Percentiles rank a stretch among this genome's conserved stretches.
Conservation (phyloP, 352 stramenopile species). For the Pythium scleroteichum region DNA sequence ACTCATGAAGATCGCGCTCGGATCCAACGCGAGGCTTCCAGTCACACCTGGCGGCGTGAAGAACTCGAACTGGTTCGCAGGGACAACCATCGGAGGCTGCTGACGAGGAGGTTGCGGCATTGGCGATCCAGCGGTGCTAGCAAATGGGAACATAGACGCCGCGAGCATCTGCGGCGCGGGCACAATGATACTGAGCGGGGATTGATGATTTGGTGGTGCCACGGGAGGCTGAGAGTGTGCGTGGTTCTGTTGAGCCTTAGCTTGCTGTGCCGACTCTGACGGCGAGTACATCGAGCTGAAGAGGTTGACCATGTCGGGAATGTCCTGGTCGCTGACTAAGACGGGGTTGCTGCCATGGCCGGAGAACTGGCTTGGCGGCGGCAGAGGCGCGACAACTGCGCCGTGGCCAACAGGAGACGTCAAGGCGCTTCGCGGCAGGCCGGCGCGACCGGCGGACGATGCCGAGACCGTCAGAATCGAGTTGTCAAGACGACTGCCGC, state of each 20-base stretch:
- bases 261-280: conserved; percentile 10
- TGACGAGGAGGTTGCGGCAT: not conserved
- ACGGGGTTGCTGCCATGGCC: conserved; percentile 9
- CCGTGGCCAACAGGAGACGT: not conserved
- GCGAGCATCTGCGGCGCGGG: conserved; percentile 32
- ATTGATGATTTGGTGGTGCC: not conserved
- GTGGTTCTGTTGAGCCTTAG: conserved; percentile 10
- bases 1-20: conserved; percentile 43
- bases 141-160: conserved; percentile 32
- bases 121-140: conserved; percentile 11
- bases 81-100: conserved; percentile 11
- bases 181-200: conserved; percentile 35
- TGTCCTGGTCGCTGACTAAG: conserved; percentile 41
- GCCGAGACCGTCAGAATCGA: conserved; percentile 34
- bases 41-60: conserved; percentile 59
- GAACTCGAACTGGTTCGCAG: conserved; percentile 43
- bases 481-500: not conserved
- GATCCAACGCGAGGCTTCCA: conserved; percentile 32
- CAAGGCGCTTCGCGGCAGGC: conserved; percentile 11
- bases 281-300: conserved; percentile 73
- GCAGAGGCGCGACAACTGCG: conserved; percentile 12
- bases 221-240: not conserved
- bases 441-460: conserved; percentile 16
- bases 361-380: conserved; percentile 18
- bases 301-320: conserved; percentile 63